A percentile compares a stretch with the other conserved stretches of the same genome.
These are phyloP conservation scores for Tremella mesenterica DNA, from an alignment of 768 basidiomycete species.

Conservation along the genomic window DNA sequence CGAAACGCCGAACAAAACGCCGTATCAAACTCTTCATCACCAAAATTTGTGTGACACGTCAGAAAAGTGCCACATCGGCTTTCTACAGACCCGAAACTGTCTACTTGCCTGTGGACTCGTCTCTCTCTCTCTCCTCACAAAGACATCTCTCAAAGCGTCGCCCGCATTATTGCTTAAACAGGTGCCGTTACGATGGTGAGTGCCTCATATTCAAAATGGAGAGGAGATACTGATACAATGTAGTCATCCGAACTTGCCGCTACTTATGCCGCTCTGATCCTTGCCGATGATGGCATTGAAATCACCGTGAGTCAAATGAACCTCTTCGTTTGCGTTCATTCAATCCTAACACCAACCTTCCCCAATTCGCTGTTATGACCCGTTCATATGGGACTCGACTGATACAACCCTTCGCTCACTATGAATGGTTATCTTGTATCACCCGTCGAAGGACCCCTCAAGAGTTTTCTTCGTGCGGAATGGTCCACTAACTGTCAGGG, in stretches of 20 bases:
- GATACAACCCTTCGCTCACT: too few relatives aligned
- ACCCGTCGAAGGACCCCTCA: too few relatives aligned
- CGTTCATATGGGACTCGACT: too few relatives aligned
- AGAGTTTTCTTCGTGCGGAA: too few relatives aligned
- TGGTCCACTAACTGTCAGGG: slow-evolving; percentile 52
- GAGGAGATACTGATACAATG: neutral
- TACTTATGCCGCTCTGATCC: slow-evolving; percentile 95
- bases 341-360: too few relatives aligned
- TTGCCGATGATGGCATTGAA: slow-evolving; percentile 93
- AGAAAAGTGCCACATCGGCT: slow-evolving; percentile 1
- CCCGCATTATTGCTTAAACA: slow-evolving; percentile 28
- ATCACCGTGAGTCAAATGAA: slow-evolving; percentile 86
- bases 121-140: slow-evolving; percentile 8
- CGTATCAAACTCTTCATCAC: too few relatives aligned
- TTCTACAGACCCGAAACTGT: neutral
- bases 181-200: slow-evolving; percentile 35
- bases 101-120: neutral
- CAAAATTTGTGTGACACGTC: neutral
- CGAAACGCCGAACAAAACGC: slow-evolving; percentile 11
- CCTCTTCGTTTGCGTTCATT: too few relatives aligned
- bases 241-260: slow-evolving; percentile 68
- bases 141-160: slow-evolving; percentile 13
- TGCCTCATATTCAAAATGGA: neutral
- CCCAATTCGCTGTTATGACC: too few relatives aligned
- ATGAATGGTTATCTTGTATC: too few relatives aligned